Base-by-base conservation (phyloP, 345 rosid species). In the Bruguiera sexangula region DNA sequence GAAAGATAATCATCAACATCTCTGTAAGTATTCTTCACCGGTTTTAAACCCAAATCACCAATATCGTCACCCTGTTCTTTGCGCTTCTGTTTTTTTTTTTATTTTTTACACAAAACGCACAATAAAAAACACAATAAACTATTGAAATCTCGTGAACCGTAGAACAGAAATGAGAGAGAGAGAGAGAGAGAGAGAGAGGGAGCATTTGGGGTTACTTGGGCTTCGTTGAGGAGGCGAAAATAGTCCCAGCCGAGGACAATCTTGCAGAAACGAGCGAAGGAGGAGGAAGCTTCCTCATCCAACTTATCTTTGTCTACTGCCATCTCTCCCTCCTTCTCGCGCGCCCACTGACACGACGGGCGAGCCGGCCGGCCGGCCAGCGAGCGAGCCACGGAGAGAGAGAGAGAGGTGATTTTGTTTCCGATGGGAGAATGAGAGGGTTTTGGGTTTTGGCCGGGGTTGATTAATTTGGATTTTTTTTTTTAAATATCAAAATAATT, bases 231-330 rank as follows among this genome's bases (percentile, higher is more conserved):
- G 65, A 89, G 94, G 69, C 78, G 84, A 67, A 83, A 79, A 78
- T 88, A 89, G 77, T 91, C 96, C 96, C 96, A 91, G 37, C 89
- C 85, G 6, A 94, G 89, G 70, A 89, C 63, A 50, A 79, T 84
- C 80, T 82, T 83, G 80, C 85, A 84, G 82, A 91, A 94, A 65
- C 89, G 90, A 61, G 73, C 63, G 26, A 85, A 78, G 60, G 60
- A 56, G 57, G 57, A 53, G 48, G 88, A 82, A 31, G 89, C 84
- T 50, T 86, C 89, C 73, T 85, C 86, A 34, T 77, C 86, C 71
- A 83, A 66, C 84, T 81, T 85, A 3, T 68, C 87, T 55, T 81
- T 88, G 31, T 88, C 96, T 51, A 79, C 83, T 0, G 85, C 88
- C 96, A 82, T 84, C 43, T 70, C 54, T 39, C 19, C 56, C 55